Evolutionary conservation across 2,329 filamentous ascomycete genomes (phyloP).

Genomic region (Raffaelea albimanens): DNA sequence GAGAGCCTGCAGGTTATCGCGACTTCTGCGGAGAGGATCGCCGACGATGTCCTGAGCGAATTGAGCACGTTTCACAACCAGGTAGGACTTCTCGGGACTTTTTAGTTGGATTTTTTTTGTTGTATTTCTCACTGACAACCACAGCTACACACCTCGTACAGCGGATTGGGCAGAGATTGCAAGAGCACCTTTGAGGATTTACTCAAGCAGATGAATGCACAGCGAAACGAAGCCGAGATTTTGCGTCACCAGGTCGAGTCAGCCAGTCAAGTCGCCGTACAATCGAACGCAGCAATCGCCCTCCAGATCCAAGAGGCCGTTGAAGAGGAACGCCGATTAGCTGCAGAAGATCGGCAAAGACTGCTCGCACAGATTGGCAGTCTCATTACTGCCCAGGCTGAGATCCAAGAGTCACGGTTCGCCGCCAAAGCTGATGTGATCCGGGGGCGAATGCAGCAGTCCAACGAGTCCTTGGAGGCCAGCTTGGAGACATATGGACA

Average conservation of each 20-base stretch:
- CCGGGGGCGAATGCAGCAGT: slow-evolving; percentile 53
- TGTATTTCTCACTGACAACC: slow-evolving; percentile 25
- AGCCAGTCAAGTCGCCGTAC: slow-evolving; percentile 58
- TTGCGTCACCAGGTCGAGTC: slow-evolving; percentile 63
- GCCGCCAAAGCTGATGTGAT: slow-evolving; percentile 52
- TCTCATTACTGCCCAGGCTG: slow-evolving; percentile 67
- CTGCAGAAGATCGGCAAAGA: slow-evolving; percentile 62
- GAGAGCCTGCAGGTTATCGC: slow-evolving; percentile 78
- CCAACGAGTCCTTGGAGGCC: slow-evolving; percentile 55
- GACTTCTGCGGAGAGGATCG: slow-evolving; percentile 76
- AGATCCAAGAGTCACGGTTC: slow-evolving; percentile 64
- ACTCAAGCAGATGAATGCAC: slow-evolving; percentile 61
- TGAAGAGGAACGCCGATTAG: slow-evolving; percentile 65
- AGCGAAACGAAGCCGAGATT: slow-evolving; percentile 66
- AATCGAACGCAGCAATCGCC: slow-evolving; percentile 59
- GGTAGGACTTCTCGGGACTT: no score
- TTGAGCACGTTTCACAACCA: slow-evolving; percentile 71
- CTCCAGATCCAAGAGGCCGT: slow-evolving; percentile 58
- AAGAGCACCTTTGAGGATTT: slow-evolving; percentile 78
- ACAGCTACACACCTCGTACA: slow-evolving; percentile 71
- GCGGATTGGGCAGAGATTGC: slow-evolving; percentile 74
- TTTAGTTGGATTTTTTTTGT: no score
- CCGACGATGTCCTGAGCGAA: slow-evolving; percentile 79
- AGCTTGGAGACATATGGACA: slow-evolving; percentile 57
- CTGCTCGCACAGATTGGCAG: slow-evolving; percentile 67